Evolutionary conservation across 1,284 basidiomycete genomes (phyloP), one percentile per base, ranked within the genome.

Genomic region (Tilletia indica): DNA sequence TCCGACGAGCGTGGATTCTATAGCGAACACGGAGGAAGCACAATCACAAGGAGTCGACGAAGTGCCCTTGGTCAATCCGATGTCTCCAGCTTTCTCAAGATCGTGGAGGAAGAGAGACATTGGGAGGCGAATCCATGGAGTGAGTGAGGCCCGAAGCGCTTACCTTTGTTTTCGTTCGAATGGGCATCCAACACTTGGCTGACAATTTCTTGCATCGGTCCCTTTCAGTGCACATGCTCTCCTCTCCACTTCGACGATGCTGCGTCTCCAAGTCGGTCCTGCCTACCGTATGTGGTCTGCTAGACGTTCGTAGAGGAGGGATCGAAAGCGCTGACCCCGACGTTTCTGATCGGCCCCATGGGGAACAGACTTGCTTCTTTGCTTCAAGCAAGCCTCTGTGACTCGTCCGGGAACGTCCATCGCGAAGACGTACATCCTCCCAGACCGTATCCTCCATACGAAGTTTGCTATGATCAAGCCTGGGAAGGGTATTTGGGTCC

Each of bases 401-500:
- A 58, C 69, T 19, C 12, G 25, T 21, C 48, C 39, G 45, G 25
- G 51, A 31, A 11, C 12, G 14, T 31, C 5, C 31, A 51, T 34
- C 39, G 11, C 45, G 34, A 68, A 72, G 66, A 21, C 58, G 51
- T 64, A 45, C 36, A 31, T 73, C 16, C 16, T 73, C 11, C 74
- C 74, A 2, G 74, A 75, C 25, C 70, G 68, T 4, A 47, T 75
- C 4, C 68, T 75, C 45, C 74, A 75, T 54, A 70, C 74, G 16
- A 61, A 70, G n/a, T 75, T 71, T 45, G 68, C 71, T 3, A 38
- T 63, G 19, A 47, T 21, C 21, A 71, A 71, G 51, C 45, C 45
- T 6, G 72, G 74, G 4, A 38, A 39, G 14, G 72, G 74, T 36
- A 56, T 64, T 25, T 75, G 71, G 71, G 45, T 75, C 3, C 63